Conservation (phyloP, 257 asterid species). For the Knoxia roxburghii region DNA sequence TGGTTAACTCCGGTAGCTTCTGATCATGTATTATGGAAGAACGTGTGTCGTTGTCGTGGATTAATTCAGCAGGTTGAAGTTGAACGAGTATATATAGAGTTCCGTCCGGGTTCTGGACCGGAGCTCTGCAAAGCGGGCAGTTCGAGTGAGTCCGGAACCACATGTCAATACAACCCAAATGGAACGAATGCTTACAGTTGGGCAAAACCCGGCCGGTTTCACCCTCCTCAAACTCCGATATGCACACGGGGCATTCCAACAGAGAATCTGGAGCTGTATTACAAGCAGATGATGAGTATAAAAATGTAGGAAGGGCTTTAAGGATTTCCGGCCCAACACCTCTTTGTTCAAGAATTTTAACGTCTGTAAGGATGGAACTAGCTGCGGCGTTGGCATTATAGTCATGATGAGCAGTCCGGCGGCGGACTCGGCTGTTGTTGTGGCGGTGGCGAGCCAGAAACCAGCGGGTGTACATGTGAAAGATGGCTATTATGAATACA, state of each 20-base stretch:
- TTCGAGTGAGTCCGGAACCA: slow-evolving; percentile 43
- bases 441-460: background rate
- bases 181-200: slow-evolving; percentile 38
- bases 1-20: slow-evolving; percentile 9
- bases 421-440: background rate
- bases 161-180: slow-evolving; percentile 37
- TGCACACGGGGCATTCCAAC: slow-evolving; percentile 31
- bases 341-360: background rate
- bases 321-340: background rate
- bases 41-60: background rate
- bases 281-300: background rate
- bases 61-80: background rate
- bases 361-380: too few relatives aligned
- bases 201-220: slow-evolving; percentile 40
- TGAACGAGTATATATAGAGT: background rate
- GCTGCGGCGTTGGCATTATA: too few relatives aligned
- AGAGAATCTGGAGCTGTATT: background rate
- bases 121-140: slow-evolving; percentile 49
- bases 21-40: background rate
- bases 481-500: background rate
- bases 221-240: slow-evolving; percentile 33
- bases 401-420: background rate
- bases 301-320: slow-evolving; percentile 2
- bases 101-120: slow-evolving; percentile 15
- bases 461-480: slow-evolving; percentile 8